Conservation (phyloP, 129 eudicot species). For the Saposhnikovia divaricata region DNA sequence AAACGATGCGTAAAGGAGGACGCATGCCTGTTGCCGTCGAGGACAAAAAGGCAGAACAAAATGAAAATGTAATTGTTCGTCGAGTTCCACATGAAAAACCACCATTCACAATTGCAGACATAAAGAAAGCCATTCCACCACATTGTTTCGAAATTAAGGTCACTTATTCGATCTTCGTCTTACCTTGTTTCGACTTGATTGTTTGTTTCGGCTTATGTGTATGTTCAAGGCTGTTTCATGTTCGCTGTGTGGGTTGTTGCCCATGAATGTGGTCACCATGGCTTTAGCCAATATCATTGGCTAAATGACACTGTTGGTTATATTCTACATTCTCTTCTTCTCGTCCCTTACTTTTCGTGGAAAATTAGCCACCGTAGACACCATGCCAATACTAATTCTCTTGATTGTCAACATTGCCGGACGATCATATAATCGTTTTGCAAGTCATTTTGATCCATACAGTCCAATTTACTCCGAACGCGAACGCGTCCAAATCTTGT, state of each 20-base stretch:
- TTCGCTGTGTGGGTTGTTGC: constrained; percentile 18
- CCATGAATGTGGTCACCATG: constrained; percentile 25
- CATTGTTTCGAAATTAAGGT: constrained; percentile 21
- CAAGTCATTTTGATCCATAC: not conserved
- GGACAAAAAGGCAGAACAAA: not conserved
- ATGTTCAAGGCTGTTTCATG: constrained; percentile 17
- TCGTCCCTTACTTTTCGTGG: too few relatives aligned
- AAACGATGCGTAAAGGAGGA: constrained; percentile 22
- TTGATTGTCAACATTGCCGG: too few relatives aligned
- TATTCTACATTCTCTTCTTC: constrained; percentile 12
- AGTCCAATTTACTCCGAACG: too few relatives aligned
- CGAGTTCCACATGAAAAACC: constrained; percentile 15
- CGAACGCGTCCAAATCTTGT: too few relatives aligned
- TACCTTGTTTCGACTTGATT: constrained; percentile 2
- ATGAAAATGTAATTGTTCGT: not conserved
- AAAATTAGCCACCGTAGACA: too few relatives aligned
- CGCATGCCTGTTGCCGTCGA: not conserved
- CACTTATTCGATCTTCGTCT: constrained; percentile 5
- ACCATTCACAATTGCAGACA: constrained; percentile 15
- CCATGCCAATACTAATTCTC: too few relatives aligned
- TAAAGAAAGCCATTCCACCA: constrained; percentile 22
- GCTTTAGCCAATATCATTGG: constrained; percentile 17
- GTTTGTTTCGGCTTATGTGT: constrained; percentile 15
- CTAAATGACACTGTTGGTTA: constrained; percentile 23
- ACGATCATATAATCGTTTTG: constrained; percentile 6